Base-by-base conservation (phyloP, 2,329 filamentous ascomycete species). In the Rutstroemia sp. region DNA sequence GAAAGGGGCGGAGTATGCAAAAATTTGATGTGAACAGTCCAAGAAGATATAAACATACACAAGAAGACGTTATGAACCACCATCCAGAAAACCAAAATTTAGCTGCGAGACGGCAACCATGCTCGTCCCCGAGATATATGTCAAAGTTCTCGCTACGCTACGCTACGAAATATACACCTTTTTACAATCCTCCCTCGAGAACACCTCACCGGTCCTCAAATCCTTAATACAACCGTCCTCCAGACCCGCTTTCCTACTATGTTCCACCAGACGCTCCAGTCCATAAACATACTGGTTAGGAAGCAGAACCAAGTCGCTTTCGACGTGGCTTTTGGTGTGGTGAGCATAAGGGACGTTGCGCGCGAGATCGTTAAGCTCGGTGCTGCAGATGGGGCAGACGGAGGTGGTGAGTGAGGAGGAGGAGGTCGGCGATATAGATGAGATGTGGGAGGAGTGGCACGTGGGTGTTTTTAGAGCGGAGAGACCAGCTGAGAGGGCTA, bases 401-500 rank as follows among this genome's bases (percentile, higher is more conserved):
- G 88, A 86, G 2, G 83, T 84, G 54, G 62, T 70, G 67, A 67
- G 60, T 12, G 63, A 65, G 16, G 65, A 65, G 0, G 65, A 64
- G 50, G 71, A 68, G 50, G 63, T 66, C 23, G 65, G 62, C 19
- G 64, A 65, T 7, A 66, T 65, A 50, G 68, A 59, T 10, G 59
- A 60, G 9, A 60, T 53, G 30, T 67, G 61, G 2, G 62, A 59
- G 1, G 87, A 87, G 73, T 97, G 92, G 70, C 94, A 99, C 16
- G 90, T 86, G 0, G 94, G 94, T 0, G 94, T 97, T 72, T 99
- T 99, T 63, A 99, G 84, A 1, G 94, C 92, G 0, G 92, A 96
- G 9, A 99, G 81, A 7, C 94, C 94, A 0, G 92, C 91, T 0
- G 87, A 90, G 9, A 99, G 81, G 12, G 94, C 94, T 60, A 95